Conservation (phyloP, 495 filamentous ascomycete species). For the Talaromyces adpressus region DNA sequence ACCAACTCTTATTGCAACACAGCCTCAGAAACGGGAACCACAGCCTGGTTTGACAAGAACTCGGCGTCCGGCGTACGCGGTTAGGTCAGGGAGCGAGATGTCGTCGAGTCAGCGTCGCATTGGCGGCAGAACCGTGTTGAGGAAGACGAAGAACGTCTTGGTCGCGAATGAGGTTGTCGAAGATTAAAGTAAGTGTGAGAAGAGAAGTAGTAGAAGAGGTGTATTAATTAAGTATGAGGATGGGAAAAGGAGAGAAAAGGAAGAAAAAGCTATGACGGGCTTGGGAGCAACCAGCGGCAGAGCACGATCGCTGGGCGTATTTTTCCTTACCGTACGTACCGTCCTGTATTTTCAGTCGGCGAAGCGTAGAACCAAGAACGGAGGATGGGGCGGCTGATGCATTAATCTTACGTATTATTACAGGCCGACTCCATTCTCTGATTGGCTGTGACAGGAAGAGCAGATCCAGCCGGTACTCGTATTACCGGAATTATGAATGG, state of each 20-base stretch:
- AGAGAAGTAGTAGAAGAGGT: not conserved
- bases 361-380: not conserved
- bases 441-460: not conserved
- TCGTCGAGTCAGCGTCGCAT: constrained; percentile 3
- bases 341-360: not conserved
- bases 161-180: not conserved
- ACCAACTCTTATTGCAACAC: not conserved
- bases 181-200: not conserved
- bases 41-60: constrained; percentile 2
- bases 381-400: not conserved
- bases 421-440: not conserved
- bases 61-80: not conserved
- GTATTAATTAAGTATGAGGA: not conserved
- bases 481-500: not conserved
- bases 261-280: constrained; percentile 4
- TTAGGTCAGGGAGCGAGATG: not conserved
- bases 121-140: constrained; percentile 1
- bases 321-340: not conserved
- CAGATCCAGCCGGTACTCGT: not conserved
- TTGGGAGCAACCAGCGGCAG: not conserved
- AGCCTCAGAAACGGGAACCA: constrained; percentile 2
- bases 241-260: constrained; percentile 1
- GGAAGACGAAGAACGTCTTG: constrained; percentile 1
- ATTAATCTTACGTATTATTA: not conserved
- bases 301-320: not conserved